Percentiles rank a stretch among this genome's conserved stretches.
Conservation (phyloP, 176 grass and related monocot species). For the Triticum urartu region DNA sequence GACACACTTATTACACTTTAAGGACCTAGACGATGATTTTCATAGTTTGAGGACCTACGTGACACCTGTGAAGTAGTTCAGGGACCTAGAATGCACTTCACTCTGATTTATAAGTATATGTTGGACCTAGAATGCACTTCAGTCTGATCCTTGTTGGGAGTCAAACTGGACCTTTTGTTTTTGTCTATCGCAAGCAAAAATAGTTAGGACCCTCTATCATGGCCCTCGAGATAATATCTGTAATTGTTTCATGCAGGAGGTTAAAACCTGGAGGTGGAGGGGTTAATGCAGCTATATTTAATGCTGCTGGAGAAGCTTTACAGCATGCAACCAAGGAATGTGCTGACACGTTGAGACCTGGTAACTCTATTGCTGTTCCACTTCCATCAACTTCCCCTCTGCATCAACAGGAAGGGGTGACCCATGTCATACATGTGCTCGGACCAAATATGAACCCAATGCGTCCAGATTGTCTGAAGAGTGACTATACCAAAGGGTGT, state of each 20-base stretch:
- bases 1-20: too few relatives aligned
- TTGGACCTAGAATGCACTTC: too few relatives aligned
- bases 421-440: conserved; percentile 95
- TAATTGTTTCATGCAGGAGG: conserved; percentile 51
- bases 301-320: conserved; percentile 70
- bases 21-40: too few relatives aligned
- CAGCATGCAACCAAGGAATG: conserved; percentile 63
- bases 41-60: too few relatives aligned
- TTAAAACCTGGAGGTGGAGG: conserved; percentile 94
- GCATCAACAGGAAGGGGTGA: conserved; percentile 67
- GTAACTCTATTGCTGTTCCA: conserved; percentile 59
- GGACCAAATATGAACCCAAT: conserved; percentile 98
- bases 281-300: conserved; percentile 90
- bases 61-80: too few relatives aligned
- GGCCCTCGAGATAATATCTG: conserved; percentile 15
- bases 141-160: background rate
- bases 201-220: background rate
- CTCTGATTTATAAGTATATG: background rate
- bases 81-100: too few relatives aligned
- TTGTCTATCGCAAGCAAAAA: background rate
- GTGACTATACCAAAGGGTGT: conserved; percentile 81
- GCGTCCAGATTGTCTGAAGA: conserved; percentile 78
- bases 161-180: background rate
- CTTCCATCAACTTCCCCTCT: conserved; percentile 73
- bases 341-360: conserved; percentile 70